Percentiles rank a stretch among this genome's conserved stretches.
Evolutionary conservation across 768 basidiomycete species (phyloP).

Genomic region (Tulasnella sp.): DNA sequence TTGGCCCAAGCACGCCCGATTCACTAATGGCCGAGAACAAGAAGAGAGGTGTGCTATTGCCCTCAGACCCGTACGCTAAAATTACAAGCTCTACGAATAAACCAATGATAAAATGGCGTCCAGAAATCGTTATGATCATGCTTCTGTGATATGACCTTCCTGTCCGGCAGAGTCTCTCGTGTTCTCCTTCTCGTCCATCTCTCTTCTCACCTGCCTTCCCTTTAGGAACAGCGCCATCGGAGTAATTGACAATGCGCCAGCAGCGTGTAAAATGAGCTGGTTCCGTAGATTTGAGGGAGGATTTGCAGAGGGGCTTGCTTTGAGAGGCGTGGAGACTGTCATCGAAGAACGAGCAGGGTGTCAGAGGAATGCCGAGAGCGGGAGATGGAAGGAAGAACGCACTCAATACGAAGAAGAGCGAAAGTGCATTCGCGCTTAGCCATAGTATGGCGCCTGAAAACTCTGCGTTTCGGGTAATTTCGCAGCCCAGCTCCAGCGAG

Average conservation of each 20-base stretch:
- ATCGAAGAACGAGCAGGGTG: neutral
- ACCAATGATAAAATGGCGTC: neutral
- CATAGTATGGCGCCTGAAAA: conserved; percentile 72
- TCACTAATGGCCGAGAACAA: neutral
- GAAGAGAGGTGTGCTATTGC: neutral
- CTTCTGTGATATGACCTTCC: neutral
- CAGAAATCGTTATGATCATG: neutral
- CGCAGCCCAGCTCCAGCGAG: conserved; percentile 71
- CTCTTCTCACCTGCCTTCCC: conserved; percentile 61
- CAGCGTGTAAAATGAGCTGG: conserved; percentile 64
- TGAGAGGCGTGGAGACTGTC: conserved; percentile 63
- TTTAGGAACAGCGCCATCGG: conserved; percentile 49
- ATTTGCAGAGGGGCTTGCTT: conserved; percentile 54
- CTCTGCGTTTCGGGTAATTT: conserved; percentile 77
- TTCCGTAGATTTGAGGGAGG: conserved; percentile 73
- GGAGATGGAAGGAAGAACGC: conserved; percentile 34
- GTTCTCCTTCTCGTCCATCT: conserved; percentile 46
- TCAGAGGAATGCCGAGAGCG: neutral
- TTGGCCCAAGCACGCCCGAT: neutral
- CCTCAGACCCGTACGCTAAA: neutral
- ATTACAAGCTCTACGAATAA: neutral
- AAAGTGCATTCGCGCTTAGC: conserved; percentile 56
- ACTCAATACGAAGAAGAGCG: conserved; percentile 64
- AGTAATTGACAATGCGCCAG: conserved; percentile 45
- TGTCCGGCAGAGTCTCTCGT: neutral